These are phyloP conservation scores for Grosmannia clavigera DNA, from an alignment of 2,329 filamentous ascomycete species.

Conservation along the genomic window DNA sequence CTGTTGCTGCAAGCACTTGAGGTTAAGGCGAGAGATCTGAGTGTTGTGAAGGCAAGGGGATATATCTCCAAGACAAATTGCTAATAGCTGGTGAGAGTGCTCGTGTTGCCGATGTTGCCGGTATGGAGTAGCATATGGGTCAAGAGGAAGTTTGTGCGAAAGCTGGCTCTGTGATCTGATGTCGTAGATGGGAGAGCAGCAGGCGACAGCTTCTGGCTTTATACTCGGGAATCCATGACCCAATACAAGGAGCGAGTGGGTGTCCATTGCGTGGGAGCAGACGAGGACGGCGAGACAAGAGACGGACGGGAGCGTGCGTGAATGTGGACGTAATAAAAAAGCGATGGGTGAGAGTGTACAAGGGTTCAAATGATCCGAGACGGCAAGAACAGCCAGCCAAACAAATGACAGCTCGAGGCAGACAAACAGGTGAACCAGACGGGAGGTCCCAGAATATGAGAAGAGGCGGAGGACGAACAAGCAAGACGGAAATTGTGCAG, in stretches of 20 bases:
- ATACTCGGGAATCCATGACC: constrained; percentile 6
- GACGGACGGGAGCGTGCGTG: background rate
- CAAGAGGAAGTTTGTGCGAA: background rate
- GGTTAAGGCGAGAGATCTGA: background rate
- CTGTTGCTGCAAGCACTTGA: background rate
- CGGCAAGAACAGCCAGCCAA: background rate
- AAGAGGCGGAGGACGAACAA: background rate
- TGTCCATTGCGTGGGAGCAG: background rate
- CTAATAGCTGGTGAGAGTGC: background rate
- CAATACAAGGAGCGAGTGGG: background rate
- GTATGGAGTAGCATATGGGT: background rate
- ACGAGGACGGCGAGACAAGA: background rate
- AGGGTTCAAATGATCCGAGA: background rate
- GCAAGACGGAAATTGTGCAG: background rate
- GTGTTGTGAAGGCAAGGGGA: background rate
- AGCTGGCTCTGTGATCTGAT: background rate
- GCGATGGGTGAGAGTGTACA: background rate
- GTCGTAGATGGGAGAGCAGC: background rate
- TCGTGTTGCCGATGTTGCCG: background rate
- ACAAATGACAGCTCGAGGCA: background rate
- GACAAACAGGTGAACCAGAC: background rate
- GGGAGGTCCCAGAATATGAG: background rate
- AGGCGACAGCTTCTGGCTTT: constrained; percentile 8
- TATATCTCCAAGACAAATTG: background rate
- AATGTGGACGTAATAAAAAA: background rate